phyloP scores from a whole-genome alignment of 2,329 filamentous ascomycete species.

The Fonsecaea monophora region DNA sequence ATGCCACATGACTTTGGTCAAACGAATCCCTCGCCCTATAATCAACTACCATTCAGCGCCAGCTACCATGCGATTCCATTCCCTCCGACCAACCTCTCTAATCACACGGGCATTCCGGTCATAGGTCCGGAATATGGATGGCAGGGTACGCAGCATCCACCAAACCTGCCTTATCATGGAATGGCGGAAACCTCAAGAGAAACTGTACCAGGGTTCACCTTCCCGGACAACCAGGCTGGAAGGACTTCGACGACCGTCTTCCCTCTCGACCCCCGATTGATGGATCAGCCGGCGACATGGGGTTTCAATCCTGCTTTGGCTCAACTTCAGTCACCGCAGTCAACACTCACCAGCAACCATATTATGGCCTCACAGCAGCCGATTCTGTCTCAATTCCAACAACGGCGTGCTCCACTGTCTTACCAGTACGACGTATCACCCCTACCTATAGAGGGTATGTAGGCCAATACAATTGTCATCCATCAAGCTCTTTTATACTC shows the following conservation, averaged over 20 bases:
- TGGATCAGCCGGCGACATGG: not conserved
- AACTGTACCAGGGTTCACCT: constrained; percentile 1
- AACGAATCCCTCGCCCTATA: constrained; percentile 17
- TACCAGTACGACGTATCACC: constrained; percentile 16
- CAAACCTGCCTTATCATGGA: constrained; percentile 6
- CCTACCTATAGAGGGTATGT: constrained; percentile 30
- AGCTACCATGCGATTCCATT: constrained; percentile 26
- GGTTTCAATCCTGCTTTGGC: not conserved
- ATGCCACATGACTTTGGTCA: constrained; percentile 16
- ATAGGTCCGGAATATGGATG: constrained; percentile 7
- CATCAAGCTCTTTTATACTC: constrained; percentile 11
- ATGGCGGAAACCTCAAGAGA: not conserved
- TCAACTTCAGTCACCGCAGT: not conserved
- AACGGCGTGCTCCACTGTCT: constrained; percentile 9
- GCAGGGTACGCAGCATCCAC: constrained; percentile 13
- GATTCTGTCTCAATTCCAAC: constrained; percentile 3
- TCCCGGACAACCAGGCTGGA: constrained; percentile 2
- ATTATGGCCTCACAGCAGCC: constrained; percentile 10
- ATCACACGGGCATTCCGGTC: not conserved
- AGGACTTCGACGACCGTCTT: not conserved
- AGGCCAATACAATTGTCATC: constrained; percentile 15
- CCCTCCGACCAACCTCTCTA: not conserved
- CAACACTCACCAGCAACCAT: constrained; percentile 7
- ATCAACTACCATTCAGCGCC: constrained; percentile 25
- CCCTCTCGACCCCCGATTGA: constrained; percentile 19